These are phyloP conservation scores for Aphelidium insulamus DNA, from an alignment of 371 early-diverging fungal species.

Conservation along the genomic window DNA sequence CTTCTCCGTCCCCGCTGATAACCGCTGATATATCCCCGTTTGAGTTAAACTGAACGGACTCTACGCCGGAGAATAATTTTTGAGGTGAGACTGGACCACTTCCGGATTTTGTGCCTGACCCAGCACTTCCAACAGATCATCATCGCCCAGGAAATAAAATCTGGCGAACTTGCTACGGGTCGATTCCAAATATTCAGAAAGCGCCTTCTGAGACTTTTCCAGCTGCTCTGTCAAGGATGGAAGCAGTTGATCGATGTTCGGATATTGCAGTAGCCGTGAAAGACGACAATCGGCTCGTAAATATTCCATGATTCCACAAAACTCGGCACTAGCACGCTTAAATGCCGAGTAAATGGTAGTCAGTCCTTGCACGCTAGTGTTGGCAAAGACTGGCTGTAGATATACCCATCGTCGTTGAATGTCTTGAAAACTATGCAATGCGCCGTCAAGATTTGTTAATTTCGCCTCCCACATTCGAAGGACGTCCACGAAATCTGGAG, in stretches of 20 bases:
- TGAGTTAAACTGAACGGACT: conserved; percentile 14
- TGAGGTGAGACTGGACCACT: conserved; percentile 21
- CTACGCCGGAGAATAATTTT: conserved; percentile 26
- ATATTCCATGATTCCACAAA: conserved; percentile 12
- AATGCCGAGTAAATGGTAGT: conserved; percentile 19
- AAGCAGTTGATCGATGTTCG: conserved; percentile 9
- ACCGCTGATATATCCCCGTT: conserved; percentile 12
- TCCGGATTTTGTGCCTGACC: conserved; percentile 21
- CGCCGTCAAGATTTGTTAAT: conserved; percentile 15
- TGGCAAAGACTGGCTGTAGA: conserved; percentile 24
- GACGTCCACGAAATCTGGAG: conserved; percentile 19
- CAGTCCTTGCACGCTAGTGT: conserved; percentile 15
- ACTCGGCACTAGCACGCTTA: conserved; percentile 14
- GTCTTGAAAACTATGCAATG: conserved; percentile 13
- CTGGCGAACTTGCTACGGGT: conserved; percentile 21
- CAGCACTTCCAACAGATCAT: conserved; percentile 25
- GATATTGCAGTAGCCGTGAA: conserved; percentile 9
- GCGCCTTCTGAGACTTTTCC: conserved; percentile 24
- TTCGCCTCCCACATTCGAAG: conserved; percentile 18
- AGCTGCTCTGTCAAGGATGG: conserved; percentile 17
- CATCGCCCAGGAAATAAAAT: conserved; percentile 30
- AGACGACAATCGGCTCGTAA: conserved; percentile 13
- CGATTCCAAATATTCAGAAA: conserved; percentile 23
- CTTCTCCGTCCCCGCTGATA: conserved; percentile 20
- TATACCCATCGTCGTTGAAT: conserved; percentile 9